Conservation (phyloP, 495 filamentous ascomycete species). For the Penicillium paxilli region DNA sequence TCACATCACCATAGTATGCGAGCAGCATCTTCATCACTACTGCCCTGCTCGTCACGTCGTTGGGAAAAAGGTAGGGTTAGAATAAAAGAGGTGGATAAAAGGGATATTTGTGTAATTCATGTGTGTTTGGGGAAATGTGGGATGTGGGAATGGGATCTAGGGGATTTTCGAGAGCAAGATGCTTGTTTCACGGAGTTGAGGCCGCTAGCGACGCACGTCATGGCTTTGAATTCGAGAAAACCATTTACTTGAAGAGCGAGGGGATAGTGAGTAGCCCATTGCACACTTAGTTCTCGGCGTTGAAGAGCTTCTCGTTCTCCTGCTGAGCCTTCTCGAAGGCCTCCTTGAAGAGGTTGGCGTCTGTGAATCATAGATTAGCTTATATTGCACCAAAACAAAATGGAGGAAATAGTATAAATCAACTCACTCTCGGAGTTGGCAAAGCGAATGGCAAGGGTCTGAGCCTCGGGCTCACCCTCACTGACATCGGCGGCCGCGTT, state of each 20-base stretch:
- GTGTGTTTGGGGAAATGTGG: conserved; percentile 13
- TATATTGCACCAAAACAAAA: not conserved
- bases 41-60: conserved; percentile 27
- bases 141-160: conserved; percentile 2
- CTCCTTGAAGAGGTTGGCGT: conserved; percentile 97
- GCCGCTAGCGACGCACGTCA: conserved; percentile 8
- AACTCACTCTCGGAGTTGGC: conserved; percentile 94
- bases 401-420: not conserved
- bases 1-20: conserved; percentile 29
- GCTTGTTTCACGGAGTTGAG: conserved; percentile 14
- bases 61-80: conserved; percentile 12
- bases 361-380: conserved; percentile 40
- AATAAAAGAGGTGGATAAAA: conserved; percentile 9
- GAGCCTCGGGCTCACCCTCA: conserved; percentile 95
- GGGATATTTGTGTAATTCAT: conserved; percentile 6
- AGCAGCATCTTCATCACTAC: conserved; percentile 35
- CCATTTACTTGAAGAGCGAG: conserved; percentile 1
- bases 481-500: conserved; percentile 96
- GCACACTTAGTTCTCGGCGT: conserved; percentile 41
- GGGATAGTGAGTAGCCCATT: not conserved
- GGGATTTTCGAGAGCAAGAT: conserved; percentile 18
- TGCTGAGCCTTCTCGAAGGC: conserved; percentile 97
- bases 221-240: conserved; percentile 4
- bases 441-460: conserved; percentile 95
- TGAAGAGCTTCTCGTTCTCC: conserved; percentile 88